Base-by-base conservation (phyloP, 768 basidiomycete species). In the Lyophyllum atratum region DNA sequence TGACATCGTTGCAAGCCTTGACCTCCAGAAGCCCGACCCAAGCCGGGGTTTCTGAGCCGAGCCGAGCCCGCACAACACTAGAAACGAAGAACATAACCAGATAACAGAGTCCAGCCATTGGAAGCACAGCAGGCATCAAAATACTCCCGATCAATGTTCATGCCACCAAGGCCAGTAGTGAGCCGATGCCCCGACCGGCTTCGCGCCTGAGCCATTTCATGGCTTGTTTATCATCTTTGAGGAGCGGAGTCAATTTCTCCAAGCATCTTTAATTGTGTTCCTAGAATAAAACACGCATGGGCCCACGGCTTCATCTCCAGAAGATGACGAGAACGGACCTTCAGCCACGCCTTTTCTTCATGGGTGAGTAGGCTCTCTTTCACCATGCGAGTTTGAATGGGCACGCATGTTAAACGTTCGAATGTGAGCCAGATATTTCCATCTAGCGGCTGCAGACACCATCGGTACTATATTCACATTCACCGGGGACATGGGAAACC, bases 401-500 rank as follows among this genome's bases (percentile, higher is more conserved):
- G 96, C 10, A 98, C 95, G 74, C 91, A 88, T 2, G 95, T 96
- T 63, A 98, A 77, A 4, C 95, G 87, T 71, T 95, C 92, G 70
- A 96, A 98, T 7, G 89, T 90, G 31, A 93, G 82, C 93, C 93
- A 98, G 24, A 83, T 75, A 64, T 86, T 79, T 24, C 87, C 89
- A 59, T 85, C 81, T 72, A 79, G 86, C 31, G 91, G 92, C 87
- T 92, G 24, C 15, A 22, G 17, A 19, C 10, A 45, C 25, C 26
- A n/a, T 29, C 31, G 42, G 26, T 42, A 24, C 6, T 17, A 17
- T 25, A 43, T 28, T 14, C 39, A 37, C 8, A 49, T 26, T 44
- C 17, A 11, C 29, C 21, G 28, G 34, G 21, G 37, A 51, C 29
- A 29, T 26, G 25, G 17, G 43, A 33, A 28, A 46, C 74, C 63